phyloP scores from a whole-genome alignment of 331 rosid genomes.

The Dryas integrifolia region DNA sequence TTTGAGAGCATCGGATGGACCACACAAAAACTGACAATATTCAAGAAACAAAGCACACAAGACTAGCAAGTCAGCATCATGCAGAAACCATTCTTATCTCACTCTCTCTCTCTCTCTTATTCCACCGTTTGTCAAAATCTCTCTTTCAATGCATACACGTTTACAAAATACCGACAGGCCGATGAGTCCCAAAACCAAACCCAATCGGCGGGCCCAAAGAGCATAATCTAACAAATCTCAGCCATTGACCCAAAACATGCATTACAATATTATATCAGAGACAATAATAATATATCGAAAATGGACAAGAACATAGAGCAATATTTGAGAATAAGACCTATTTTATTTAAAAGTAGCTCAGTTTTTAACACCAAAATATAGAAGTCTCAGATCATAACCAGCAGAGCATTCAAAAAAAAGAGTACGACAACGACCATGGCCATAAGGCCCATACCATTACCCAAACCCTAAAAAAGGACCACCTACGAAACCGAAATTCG shows the following conservation, averaged over 20 bases:
- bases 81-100: too few species aligned
- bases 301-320: neutral
- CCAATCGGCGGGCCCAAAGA: too few species aligned
- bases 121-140: too few species aligned
- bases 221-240: too few species aligned
- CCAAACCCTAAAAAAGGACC: constrained; percentile 11
- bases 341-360: constrained; percentile 20
- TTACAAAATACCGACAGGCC: too few species aligned
- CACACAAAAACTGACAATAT: neutral
- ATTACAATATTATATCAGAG: too few species aligned
- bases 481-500: neutral
- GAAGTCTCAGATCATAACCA: constrained; percentile 7
- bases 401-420: neutral
- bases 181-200: too few species aligned
- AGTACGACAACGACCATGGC: neutral
- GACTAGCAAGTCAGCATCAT: neutral
- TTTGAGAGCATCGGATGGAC: neutral
- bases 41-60: too few species aligned
- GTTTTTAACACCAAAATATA: neutral
- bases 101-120: too few species aligned
- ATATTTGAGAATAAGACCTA: neutral
- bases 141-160: too few species aligned
- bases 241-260: too few species aligned
- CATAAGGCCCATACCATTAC: constrained; percentile 12
- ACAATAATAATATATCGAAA: too few species aligned